These are phyloP conservation scores for Ceratocystis colombiana DNA, from an alignment of 2,329 filamentous ascomycete genomes.

Conservation along the genomic window DNA sequence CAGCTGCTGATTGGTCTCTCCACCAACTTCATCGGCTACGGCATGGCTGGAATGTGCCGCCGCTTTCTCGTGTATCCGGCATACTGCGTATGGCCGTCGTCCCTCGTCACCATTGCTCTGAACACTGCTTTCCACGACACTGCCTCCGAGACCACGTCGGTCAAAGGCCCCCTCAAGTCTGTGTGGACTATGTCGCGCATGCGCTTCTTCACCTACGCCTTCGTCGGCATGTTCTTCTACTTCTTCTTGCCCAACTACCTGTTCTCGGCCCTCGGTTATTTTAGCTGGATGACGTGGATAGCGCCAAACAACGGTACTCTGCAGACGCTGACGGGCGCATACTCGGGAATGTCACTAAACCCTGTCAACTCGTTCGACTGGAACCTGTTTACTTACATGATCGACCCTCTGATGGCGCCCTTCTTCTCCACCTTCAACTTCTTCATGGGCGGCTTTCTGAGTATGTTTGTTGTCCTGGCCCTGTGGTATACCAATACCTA, in stretches of 20 bases:
- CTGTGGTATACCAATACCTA: slow-evolving; percentile 52
- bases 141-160: slow-evolving; percentile 28
- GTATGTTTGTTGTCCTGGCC: slow-evolving; percentile 44
- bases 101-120: slow-evolving; percentile 42
- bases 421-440: slow-evolving; percentile 54
- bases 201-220: slow-evolving; percentile 39
- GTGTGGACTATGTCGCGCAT: slow-evolving; percentile 38
- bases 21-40: slow-evolving; percentile 48
- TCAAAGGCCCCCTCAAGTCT: slow-evolving; percentile 33
- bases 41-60: slow-evolving; percentile 42
- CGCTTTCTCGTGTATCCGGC: slow-evolving; percentile 45
- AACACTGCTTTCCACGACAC: slow-evolving; percentile 41
- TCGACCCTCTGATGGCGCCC: slow-evolving; percentile 39
- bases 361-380: slow-evolving; percentile 38
- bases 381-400: slow-evolving; percentile 32
- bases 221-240: slow-evolving; percentile 42
- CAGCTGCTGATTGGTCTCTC: slow-evolving; percentile 42
- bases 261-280: slow-evolving; percentile 39
- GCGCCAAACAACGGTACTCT: slow-evolving; percentile 36
- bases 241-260: slow-evolving; percentile 47
- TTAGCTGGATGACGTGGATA: slow-evolving; percentile 48
- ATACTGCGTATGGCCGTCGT: slow-evolving; percentile 45
- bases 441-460: slow-evolving; percentile 47
- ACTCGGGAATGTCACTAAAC: slow-evolving; percentile 35
- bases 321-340: slow-evolving; percentile 33